Conservation (phyloP, 1,284 basidiomycete genomes). For the Lentinus polychrous region DNA sequence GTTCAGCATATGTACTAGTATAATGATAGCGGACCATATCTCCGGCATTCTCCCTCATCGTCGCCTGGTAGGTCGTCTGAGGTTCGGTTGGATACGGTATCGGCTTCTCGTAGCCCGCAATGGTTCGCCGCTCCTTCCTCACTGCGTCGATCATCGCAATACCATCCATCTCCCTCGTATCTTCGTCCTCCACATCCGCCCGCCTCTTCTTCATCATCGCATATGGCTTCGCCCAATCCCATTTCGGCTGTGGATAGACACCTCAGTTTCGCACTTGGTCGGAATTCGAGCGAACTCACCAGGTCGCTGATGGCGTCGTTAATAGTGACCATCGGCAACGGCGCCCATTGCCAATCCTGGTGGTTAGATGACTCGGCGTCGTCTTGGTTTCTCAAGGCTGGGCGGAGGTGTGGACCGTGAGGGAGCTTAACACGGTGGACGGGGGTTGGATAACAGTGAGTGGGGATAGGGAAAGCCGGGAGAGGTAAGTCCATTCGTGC, state of each 20-base stretch:
- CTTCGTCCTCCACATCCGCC: slow-evolving; percentile 25
- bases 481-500: slow-evolving; percentile 47
- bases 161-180: slow-evolving; percentile 28
- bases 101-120: slow-evolving; percentile 41
- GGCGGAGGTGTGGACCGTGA: slow-evolving; percentile 28
- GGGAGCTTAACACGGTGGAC: slow-evolving; percentile 27
- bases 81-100: slow-evolving; percentile 38
- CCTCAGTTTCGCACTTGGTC: slow-evolving; percentile 2
- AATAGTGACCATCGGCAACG: slow-evolving; percentile 47
- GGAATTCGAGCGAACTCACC: slow-evolving; percentile 32
- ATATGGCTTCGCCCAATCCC: slow-evolving; percentile 59
- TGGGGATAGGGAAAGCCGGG: slow-evolving; percentile 59
- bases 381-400: slow-evolving; percentile 8
- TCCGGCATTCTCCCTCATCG: slow-evolving; percentile 31
- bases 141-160: slow-evolving; percentile 38
- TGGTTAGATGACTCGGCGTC: slow-evolving; percentile 21
- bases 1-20: too few relatives aligned
- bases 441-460: slow-evolving; percentile 37
- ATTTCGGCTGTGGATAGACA: slow-evolving; percentile 36
- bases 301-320: slow-evolving; percentile 60
- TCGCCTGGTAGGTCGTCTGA: slow-evolving; percentile 50
- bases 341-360: slow-evolving; percentile 41
- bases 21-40: neutral
- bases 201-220: slow-evolving; percentile 24
- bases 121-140: neutral